These are phyloP conservation scores for Cenchrus americanus DNA, from an alignment of 176 grass and related monocot species.

Conservation along the genomic window DNA sequence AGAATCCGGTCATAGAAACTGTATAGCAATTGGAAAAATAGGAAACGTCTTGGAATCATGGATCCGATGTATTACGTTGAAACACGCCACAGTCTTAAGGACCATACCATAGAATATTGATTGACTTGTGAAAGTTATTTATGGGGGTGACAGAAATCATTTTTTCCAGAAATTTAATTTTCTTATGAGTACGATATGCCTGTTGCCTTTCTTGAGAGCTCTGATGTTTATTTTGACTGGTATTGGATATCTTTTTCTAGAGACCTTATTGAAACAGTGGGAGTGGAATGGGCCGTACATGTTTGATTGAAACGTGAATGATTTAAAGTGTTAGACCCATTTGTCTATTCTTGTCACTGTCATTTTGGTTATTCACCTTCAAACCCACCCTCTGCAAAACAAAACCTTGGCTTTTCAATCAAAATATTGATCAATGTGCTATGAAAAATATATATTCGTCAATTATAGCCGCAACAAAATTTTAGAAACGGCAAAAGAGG, in stretches of 20 bases:
- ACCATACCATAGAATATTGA: background rate
- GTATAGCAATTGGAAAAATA: background rate
- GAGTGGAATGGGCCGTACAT: conserved; percentile 3
- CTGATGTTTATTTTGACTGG: conserved; percentile 27
- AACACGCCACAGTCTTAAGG: background rate
- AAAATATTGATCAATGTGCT: conserved; percentile 4
- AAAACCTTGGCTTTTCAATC: background rate
- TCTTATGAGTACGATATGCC: background rate
- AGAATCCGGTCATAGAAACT: background rate
- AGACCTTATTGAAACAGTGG: conserved; percentile 4
- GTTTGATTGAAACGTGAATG: conserved; percentile 18
- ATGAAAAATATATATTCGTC: conserved; percentile 13
- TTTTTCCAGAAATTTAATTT: conserved; percentile 12
- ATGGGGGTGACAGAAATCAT: background rate
- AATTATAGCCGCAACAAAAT: background rate
- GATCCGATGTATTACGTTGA: background rate
- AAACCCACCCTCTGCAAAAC: background rate
- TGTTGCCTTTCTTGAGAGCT: conserved; percentile 26
- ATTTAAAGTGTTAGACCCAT: conserved; percentile 9
- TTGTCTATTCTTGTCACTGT: background rate
- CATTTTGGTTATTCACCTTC: background rate
- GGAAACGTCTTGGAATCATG: background rate
- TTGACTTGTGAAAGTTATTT: conserved; percentile 35
- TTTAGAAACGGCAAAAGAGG: background rate
- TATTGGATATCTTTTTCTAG: background rate